These are phyloP conservation scores for Xylaria sp. DNA, from an alignment of 495 filamentous ascomycete species.

Conservation along the genomic window DNA sequence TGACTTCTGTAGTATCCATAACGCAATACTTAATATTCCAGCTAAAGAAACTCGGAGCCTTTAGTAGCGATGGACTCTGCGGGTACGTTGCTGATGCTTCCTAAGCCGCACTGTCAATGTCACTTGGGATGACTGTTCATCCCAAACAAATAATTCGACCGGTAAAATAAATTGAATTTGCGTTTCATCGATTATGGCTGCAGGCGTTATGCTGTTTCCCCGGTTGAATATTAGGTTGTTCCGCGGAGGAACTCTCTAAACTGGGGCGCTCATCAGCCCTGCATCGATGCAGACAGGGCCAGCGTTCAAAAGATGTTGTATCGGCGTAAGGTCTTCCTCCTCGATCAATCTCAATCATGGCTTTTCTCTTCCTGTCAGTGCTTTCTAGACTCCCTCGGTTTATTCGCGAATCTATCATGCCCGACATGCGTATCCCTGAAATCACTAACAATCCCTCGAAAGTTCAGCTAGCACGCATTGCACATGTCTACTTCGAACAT, in stretches of 20 bases:
- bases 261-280: neutral
- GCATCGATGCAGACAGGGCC: neutral
- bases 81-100: neutral
- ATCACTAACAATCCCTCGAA: slow-evolving; percentile 33
- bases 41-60: neutral
- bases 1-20: slow-evolving; percentile 41
- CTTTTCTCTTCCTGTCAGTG: neutral
- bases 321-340: neutral
- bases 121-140: neutral
- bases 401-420: slow-evolving; percentile 24
- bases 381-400: slow-evolving; percentile 3
- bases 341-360: neutral
- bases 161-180: neutral
- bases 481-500: slow-evolving; percentile 54
- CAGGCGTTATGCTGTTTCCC: slow-evolving; percentile 7
- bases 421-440: slow-evolving; percentile 29
- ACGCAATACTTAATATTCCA: neutral
- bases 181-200: neutral
- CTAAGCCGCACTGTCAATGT: neutral
- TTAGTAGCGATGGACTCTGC: neutral
- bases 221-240: slow-evolving; percentile 26
- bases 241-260: slow-evolving; percentile 31
- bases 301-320: neutral
- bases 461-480: slow-evolving; percentile 47
- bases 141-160: neutral